These are phyloP conservation scores for Coemansia sp. DNA, from an alignment of 192 early-diverging fungal species.

Conservation along the genomic window DNA sequence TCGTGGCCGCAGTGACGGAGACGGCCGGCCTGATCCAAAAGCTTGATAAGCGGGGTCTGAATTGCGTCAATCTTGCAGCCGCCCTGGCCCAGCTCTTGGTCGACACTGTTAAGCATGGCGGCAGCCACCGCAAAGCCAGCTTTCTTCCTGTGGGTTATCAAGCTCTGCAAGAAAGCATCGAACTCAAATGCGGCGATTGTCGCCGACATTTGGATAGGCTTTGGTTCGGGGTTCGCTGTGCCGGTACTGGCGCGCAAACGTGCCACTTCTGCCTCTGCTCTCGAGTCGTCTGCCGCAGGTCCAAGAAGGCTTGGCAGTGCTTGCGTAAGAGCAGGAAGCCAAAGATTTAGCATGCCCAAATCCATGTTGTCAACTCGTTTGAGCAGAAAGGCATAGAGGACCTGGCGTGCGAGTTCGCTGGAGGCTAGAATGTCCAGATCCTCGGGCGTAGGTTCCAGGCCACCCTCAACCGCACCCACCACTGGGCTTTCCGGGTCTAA, in stretches of 20 bases:
- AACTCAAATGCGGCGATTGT: slow-evolving; percentile 30
- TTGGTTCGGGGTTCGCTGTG: slow-evolving; percentile 2
- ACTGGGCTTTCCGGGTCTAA: not conserved
- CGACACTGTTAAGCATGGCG: slow-evolving; percentile 25
- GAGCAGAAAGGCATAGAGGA: slow-evolving; percentile 40
- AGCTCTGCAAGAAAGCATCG: slow-evolving; percentile 41
- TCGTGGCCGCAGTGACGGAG: slow-evolving; percentile 35
- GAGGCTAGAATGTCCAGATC: slow-evolving; percentile 15
- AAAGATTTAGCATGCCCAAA: slow-evolving; percentile 34
- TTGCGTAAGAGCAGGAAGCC: slow-evolving; percentile 27
- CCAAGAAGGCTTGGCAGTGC: slow-evolving; percentile 17
- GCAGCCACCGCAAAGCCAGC: slow-evolving; percentile 12
- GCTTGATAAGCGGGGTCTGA: slow-evolving; percentile 10
- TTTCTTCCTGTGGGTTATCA: slow-evolving; percentile 18
- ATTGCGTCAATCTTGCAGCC: not conserved
- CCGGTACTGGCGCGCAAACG: not conserved
- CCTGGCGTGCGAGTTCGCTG: slow-evolving; percentile 37
- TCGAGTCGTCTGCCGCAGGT: not conserved
- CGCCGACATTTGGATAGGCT: not conserved
- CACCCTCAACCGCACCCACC: not conserved
- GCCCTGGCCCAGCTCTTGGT: slow-evolving; percentile 7
- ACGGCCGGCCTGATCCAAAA: slow-evolving; percentile 26
- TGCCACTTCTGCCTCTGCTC: not conserved
- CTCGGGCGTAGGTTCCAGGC: slow-evolving; percentile 7
- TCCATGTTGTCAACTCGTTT: slow-evolving; percentile 23